Evolutionary conservation across 192 early-diverging fungal genomes (phyloP), one percentile per base, ranked within the genome.

Genomic region (Backusella luteola): DNA sequence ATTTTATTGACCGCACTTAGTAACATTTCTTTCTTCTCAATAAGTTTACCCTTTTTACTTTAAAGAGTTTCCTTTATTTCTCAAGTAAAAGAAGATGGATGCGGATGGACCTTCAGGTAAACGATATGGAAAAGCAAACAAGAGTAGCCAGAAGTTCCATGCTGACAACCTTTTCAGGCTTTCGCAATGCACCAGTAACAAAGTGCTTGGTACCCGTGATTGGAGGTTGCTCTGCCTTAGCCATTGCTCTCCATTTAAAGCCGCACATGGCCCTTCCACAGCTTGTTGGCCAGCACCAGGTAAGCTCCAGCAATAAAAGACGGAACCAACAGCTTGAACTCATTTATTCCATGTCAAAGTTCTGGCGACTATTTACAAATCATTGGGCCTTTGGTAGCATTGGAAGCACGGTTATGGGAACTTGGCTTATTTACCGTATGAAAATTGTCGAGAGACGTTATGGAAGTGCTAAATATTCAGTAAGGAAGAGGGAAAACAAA

Each of bases 121-220:
- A 32, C 32, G 32, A 32, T 71, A 34, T 56, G 2, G 1, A 14
- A 11, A 29, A 12, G 21, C 67, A 68, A 17, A 68, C 2, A 39
- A 11, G 14, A 69, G 26, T 39, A 12, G 11, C 9, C 38, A 7
- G 0, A 3, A 39, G 9, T 12, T 39, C 11, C 3, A 39, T 44
- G 17, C 0, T 44, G 14, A 44, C 36, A 17, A 19, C 67, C 2
- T 69, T 3, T 72, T 63, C 41, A 88, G 90, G 89, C 67, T 91
- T 91, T 73, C 81, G 84, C 19, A 85, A 90, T 76, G 89, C 90
- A n/a, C 89, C 88, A 41, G 81, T 87, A 17, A 87, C 86, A 34
- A 91, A 89, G 71, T 70, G 77, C 14, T 63, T 89, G 17, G 69
- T 89, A 6, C 78, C 90, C 17, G 49, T 84, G 12, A 74, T 90